Base-by-base conservation (phyloP, 2,329 filamentous ascomycete species). In the Biscogniauxia sp. region DNA sequence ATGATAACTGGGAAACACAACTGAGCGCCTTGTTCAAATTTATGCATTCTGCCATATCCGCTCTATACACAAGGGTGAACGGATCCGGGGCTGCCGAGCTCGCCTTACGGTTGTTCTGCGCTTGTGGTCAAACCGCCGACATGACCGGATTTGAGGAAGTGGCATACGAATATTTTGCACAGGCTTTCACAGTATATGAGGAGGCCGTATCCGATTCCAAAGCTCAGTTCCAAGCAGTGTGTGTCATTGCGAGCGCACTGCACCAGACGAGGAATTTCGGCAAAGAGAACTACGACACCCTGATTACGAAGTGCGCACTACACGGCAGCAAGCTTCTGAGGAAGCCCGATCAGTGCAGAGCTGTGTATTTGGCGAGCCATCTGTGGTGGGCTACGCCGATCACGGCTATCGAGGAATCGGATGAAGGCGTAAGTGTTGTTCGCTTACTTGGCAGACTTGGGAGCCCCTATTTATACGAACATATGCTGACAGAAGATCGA, bases 101-200 rank as follows among this genome's bases (percentile, higher is more conserved):
- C 20, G 88, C 92, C 0, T 83, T 99, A 54, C 90, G 95, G 2
- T 82, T 98, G 17, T 99, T 98, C 74, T 89, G 95, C 68, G 88
- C 91, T 51, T 96, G 93, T 71, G 95, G 95, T 20, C 93, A 97
- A 78, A 90, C 96, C 32, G 93, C 95, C 11, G 93, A 97, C 70
- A 89, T 95, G 75, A 92, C 88, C 11, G 91, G 90, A 1, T 96
- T 96, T 68, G 94, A 99, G 74, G 95, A 99, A 77, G 92, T 97
- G 51, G 91, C 93, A 11, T 99, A 99, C 75, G 95, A 99, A 73
- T 99, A 96, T 79, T 98, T 97, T 69, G 95, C 95, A 0, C 95
- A 99, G 76, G 94, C 95, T 0, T 99, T 99, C 70, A 98, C 94
- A 0, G 92, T 98, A 8, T 99, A 99, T 73, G 95, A 99, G 74